Base-by-base conservation (phyloP, 2,329 filamentous ascomycete species). In the Sporothrix pseudoabietina region DNA sequence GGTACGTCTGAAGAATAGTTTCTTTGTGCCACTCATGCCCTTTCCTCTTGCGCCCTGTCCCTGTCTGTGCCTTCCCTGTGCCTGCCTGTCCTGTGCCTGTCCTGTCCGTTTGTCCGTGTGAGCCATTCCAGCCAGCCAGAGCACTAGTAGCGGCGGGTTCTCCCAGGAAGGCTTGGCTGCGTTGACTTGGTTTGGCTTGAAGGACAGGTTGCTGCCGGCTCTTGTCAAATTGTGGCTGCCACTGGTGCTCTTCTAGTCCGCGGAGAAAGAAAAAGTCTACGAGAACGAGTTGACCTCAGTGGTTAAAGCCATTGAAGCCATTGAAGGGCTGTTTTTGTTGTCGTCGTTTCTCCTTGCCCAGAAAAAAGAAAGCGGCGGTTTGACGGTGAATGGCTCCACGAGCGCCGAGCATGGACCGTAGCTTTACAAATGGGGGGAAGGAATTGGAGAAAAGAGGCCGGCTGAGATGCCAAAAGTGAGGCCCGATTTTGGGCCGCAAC, bases 401-500 rank as follows among this genome's bases (percentile, higher is more conserved):
- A 57, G 26, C 55, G 32, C 32, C 52, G 52, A 54, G 19, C 52
- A 54, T n/a, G 22, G 22, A 44, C 41, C 44, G 22, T 12, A 52
- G 16, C 47, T 19, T 19, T 19, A 30, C n/a, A 14, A 55, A 12
- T 12, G 22, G 26, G 52, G 22, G 10, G 12, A 19, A 30, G 30
- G 7, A 19, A 6, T 39, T 14, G 9, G 39, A 4, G 59, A 16
- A 19, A 59, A 65, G 59, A 65, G 59, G 59, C 59, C 59, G 59
- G 22, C 22, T 19, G 9, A 55, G 52, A 5, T 55, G 52, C 52
- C 52, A 22, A 30, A 10, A 12, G 8, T 63, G 59, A 63, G 32
- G 35, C 59, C 59, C 35, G 35, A 44, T 39, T 63, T 44, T 63
- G 59, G 59, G 59, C 59, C 32, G 59, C 59, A 39, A 63, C 59